These are phyloP conservation scores for Dryas alaskensis DNA, from an alignment of 306 rosid genomes.

Conservation along the genomic window DNA sequence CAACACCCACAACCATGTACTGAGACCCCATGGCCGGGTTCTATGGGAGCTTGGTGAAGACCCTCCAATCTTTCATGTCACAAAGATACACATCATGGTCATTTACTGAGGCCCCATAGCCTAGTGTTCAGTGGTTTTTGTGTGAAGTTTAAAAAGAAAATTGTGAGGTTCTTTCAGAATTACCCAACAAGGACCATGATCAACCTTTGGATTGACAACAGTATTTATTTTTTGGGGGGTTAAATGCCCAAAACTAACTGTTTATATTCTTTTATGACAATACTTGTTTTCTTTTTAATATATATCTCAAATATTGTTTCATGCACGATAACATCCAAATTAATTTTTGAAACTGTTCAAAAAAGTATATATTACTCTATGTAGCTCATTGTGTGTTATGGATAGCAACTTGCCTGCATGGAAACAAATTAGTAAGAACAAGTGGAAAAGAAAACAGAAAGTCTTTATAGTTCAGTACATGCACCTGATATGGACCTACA, in stretches of 20 bases:
- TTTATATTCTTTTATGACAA: no score
- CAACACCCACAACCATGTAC: conserved; percentile 66
- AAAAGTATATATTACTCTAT: background rate
- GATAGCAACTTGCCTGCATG: background rate
- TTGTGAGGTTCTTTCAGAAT: no score
- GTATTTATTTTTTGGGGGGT: no score
- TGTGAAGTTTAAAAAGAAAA: no score
- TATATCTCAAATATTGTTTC: no score
- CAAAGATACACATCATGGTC: conserved; percentile 49
- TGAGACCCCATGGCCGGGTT: conserved; percentile 80
- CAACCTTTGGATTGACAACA: no score
- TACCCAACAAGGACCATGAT: no score
- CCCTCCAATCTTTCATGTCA: conserved; percentile 63
- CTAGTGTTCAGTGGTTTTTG: no score
- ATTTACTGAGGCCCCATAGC: no score
- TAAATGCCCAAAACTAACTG: no score
- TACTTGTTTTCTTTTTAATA: no score
- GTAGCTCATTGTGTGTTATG: background rate
- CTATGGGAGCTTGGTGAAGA: conserved; percentile 55
- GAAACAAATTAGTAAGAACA: background rate
- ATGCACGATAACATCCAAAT: background rate
- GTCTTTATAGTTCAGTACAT: background rate
- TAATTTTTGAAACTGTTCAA: background rate
- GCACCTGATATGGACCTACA: background rate
- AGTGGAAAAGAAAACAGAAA: background rate